Percentiles rank a stretch among this genome's conserved stretches.
Evolutionary conservation across 129 eudicot genomes (phyloP).

Genomic region (Artemisia argyi): DNA sequence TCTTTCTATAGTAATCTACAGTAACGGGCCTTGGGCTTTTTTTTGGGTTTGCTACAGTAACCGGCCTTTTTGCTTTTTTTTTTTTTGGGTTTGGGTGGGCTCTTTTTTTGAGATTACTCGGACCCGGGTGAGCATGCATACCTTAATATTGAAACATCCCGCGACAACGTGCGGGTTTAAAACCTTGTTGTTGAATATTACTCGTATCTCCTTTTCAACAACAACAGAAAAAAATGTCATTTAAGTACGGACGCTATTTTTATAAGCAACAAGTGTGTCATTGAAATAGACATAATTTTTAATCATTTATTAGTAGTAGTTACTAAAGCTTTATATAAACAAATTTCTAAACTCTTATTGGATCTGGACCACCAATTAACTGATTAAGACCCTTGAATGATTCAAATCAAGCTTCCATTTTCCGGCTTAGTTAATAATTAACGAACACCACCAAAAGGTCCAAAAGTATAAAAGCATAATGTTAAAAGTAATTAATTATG

Average conservation of each 20-base stretch:
- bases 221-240: neutral
- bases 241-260: neutral
- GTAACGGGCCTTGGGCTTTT: no score
- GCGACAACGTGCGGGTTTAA: no score
- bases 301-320: neutral
- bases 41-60: no score
- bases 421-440: neutral
- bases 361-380: constrained; percentile 25
- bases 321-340: neutral
- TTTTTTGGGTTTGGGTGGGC: no score
- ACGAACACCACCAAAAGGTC: neutral
- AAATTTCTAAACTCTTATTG: neutral
- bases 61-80: no score
- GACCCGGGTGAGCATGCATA: no score
- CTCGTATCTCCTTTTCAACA: neutral
- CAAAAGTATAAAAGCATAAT: no score
- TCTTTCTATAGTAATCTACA: no score
- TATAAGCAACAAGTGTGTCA: neutral
- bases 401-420: constrained; percentile 11
- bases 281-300: neutral
- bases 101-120: no score
- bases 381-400: neutral
- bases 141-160: no score
- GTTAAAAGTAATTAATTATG: no score
- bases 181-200: no score